phyloP scores from a whole-genome alignment of 257 asterid species.

The Eustoma russellianum region DNA sequence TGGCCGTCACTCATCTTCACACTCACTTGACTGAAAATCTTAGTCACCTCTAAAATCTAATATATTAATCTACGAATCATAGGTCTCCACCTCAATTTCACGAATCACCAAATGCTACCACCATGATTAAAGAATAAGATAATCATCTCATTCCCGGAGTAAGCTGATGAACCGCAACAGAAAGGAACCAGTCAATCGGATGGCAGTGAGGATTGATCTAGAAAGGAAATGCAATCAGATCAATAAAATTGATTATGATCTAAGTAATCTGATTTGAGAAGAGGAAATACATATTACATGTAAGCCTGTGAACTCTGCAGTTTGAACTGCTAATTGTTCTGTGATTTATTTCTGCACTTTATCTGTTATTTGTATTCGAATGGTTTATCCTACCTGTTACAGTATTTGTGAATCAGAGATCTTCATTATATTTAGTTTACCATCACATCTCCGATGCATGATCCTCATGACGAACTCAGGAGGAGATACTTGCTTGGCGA shows the following conservation, averaged over 20 bases:
- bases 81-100: background rate
- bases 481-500: too few species aligned
- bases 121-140: background rate
- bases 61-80: constrained; percentile 12
- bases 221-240: constrained; percentile 6
- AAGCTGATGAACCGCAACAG: background rate
- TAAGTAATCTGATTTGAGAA: background rate
- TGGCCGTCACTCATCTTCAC: constrained; percentile 40
- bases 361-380: too few species aligned
- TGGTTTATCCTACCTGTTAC: too few species aligned
- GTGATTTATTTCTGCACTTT: too few species aligned
- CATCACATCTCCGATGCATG: too few species aligned
- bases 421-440: too few species aligned
- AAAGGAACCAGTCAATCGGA: background rate
- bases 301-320: too few species aligned
- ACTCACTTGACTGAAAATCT: background rate
- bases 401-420: too few species aligned
- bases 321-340: too few species aligned
- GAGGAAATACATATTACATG: background rate
- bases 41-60: constrained; percentile 2
- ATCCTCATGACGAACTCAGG: too few species aligned
- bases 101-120: background rate
- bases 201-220: background rate
- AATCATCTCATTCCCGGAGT: constrained; percentile 5
- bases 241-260: constrained; percentile 2